Evolutionary conservation across 176 grass and related monocot genomes (phyloP).

Genomic region (Saccharum officinarum): DNA sequence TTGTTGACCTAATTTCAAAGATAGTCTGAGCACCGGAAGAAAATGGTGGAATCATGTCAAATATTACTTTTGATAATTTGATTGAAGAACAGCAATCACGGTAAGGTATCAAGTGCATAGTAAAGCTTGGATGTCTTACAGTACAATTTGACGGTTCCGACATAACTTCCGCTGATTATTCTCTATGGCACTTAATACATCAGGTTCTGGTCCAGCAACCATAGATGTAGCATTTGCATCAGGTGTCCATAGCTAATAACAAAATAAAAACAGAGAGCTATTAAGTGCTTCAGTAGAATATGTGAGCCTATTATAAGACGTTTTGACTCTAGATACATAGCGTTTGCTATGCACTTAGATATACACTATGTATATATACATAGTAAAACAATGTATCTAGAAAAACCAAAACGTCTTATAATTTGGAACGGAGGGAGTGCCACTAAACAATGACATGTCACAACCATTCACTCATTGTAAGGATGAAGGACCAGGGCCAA

Average conservation of each 20-base stretch:
- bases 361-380: not conserved
- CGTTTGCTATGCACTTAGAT: not conserved
- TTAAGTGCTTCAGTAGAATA: slow-evolving; percentile 4
- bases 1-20: not conserved
- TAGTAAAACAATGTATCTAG: not conserved
- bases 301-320: not conserved
- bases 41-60: not conserved
- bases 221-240: slow-evolving; percentile 60
- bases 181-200: slow-evolving; percentile 79
- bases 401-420: not conserved
- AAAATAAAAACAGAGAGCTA: slow-evolving; percentile 7
- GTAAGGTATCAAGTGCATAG: not conserved
- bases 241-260: slow-evolving; percentile 85
- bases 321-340: not conserved
- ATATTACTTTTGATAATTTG: not conserved
- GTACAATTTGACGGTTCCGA: slow-evolving; percentile 64
- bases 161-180: slow-evolving; percentile 82
- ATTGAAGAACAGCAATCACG: not conserved
- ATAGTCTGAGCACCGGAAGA: not conserved
- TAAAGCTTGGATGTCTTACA: slow-evolving; percentile 52
- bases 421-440: not conserved
- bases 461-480: not conserved
- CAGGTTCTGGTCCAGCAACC: slow-evolving; percentile 73
- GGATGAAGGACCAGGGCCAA: not conserved
- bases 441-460: not conserved